phyloP scores from a whole-genome alignment of 2,329 filamentous ascomycete species.

The Knufia fluminis region DNA sequence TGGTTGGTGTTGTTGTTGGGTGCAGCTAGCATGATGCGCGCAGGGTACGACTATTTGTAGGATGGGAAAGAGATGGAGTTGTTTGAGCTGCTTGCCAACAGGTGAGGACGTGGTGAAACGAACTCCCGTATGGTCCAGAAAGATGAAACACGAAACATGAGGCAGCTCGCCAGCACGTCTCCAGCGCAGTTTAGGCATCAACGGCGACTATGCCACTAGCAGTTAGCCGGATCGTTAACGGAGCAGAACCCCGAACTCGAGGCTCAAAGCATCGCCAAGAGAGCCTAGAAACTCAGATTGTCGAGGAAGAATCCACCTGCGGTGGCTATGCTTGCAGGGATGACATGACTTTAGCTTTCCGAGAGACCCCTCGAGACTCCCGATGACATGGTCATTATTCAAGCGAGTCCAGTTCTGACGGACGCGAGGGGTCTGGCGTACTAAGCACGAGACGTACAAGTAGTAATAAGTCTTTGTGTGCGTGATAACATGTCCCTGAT shows the following conservation, averaged over 20 bases:
- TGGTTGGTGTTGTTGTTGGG: constrained; percentile 31
- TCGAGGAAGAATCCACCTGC: neutral
- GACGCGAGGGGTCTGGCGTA: no score
- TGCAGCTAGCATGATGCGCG: neutral
- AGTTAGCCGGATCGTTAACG: neutral
- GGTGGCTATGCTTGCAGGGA: neutral
- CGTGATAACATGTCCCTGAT: no score
- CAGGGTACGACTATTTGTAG: neutral
- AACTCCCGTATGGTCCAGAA: neutral
- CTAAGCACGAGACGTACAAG: no score
- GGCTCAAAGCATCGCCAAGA: no score
- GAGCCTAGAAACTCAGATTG: no score
- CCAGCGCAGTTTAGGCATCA: neutral
- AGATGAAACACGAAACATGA: no score
- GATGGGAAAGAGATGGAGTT: neutral
- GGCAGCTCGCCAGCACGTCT: no score
- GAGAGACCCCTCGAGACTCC: no score
- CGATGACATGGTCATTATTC: no score
- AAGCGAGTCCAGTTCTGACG: no score
- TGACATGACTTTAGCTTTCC: neutral
- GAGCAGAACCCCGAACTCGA: no score
- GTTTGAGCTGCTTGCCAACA: neutral
- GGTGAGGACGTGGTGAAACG: neutral
- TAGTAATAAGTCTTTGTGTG: no score
- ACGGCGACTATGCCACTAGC: neutral